Percentiles rank a stretch among this genome's conserved stretches.
Conservation (phyloP, 1,284 basidiomycete species). For the Omphalotus olearius region DNA sequence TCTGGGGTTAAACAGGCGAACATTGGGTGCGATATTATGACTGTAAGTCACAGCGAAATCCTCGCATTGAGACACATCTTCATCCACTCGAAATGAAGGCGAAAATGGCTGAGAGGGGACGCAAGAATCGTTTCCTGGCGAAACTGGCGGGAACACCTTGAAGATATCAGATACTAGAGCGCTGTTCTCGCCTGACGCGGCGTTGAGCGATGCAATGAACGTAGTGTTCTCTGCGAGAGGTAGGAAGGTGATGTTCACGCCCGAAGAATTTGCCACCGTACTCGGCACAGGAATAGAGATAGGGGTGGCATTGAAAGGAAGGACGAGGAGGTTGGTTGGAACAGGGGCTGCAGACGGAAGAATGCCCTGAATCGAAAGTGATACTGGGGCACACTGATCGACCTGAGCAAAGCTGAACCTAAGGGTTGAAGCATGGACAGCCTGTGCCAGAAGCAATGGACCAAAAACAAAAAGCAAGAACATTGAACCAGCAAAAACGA, state of each 20-base stretch:
- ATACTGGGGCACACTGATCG: slow-evolving; percentile 51
- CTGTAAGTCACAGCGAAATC: slow-evolving; percentile 41
- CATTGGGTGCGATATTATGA: slow-evolving; percentile 30
- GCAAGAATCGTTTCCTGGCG: slow-evolving; percentile 37
- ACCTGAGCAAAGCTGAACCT: slow-evolving; percentile 46
- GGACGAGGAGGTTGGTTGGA: slow-evolving; percentile 45
- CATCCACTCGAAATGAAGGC: slow-evolving; percentile 25
- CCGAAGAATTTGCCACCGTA: slow-evolving; percentile 31
- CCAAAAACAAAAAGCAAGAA: slow-evolving; percentile 31
- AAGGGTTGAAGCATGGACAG: slow-evolving; percentile 38
- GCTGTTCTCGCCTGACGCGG: slow-evolving; percentile 33
- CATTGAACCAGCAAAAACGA: slow-evolving; percentile 25
- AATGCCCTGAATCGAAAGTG: slow-evolving; percentile 39
- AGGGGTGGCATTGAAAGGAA: slow-evolving; percentile 50
- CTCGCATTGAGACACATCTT: slow-evolving; percentile 44
- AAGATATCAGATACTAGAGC: slow-evolving; percentile 48
- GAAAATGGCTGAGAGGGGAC: slow-evolving; percentile 24
- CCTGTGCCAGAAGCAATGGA: slow-evolving; percentile 38
- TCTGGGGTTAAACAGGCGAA: slow-evolving; percentile 43
- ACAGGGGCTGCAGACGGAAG: slow-evolving; percentile 24
- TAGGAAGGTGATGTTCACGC: slow-evolving; percentile 45
- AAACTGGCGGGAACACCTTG: slow-evolving; percentile 34
- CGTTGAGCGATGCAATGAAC: slow-evolving; percentile 55
- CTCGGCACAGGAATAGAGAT: slow-evolving; percentile 45
- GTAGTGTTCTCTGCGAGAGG: slow-evolving; percentile 44